Conservation (phyloP, 2,329 filamentous ascomycete genomes). For the Claviceps monticola region DNA sequence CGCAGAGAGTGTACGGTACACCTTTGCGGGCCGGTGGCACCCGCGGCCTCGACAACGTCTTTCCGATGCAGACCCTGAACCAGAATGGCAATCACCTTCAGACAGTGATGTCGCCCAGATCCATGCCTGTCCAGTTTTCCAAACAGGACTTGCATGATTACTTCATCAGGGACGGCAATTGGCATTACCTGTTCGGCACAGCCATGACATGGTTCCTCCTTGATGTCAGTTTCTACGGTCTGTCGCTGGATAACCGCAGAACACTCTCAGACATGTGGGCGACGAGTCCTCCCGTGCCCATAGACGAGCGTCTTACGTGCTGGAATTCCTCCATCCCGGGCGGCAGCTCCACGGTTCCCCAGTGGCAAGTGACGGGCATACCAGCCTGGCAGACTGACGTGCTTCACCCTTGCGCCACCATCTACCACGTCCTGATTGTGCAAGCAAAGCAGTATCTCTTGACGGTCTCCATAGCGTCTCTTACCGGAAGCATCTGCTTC, state of each 20-base stretch:
- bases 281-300: constrained; percentile 17
- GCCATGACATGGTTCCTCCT: constrained; percentile 37
- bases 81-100: constrained; percentile 14
- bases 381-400: constrained; percentile 37
- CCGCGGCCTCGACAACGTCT: constrained; percentile 6
- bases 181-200: constrained; percentile 25
- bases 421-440: constrained; percentile 36
- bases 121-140: constrained; percentile 35
- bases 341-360: constrained; percentile 29
- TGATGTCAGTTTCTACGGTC: constrained; percentile 41
- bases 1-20: constrained; percentile 42
- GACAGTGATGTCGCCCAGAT: constrained; percentile 19
- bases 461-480: constrained; percentile 37
- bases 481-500: constrained; percentile 35
- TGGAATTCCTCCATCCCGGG: constrained; percentile 31
- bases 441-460: constrained; percentile 39
- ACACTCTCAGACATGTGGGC: constrained; percentile 25
- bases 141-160: constrained; percentile 33
- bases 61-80: constrained; percentile 11
- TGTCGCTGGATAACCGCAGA: constrained; percentile 30
- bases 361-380: constrained; percentile 25
- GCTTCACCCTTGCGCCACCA: constrained; percentile 34
- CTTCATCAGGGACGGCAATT: constrained; percentile 29
- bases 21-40: constrained; percentile 4
- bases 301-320: constrained; percentile 27